phyloP scores from a whole-genome alignment of 2,329 filamentous ascomycete genomes.

The Verticillium nonalfalfae region DNA sequence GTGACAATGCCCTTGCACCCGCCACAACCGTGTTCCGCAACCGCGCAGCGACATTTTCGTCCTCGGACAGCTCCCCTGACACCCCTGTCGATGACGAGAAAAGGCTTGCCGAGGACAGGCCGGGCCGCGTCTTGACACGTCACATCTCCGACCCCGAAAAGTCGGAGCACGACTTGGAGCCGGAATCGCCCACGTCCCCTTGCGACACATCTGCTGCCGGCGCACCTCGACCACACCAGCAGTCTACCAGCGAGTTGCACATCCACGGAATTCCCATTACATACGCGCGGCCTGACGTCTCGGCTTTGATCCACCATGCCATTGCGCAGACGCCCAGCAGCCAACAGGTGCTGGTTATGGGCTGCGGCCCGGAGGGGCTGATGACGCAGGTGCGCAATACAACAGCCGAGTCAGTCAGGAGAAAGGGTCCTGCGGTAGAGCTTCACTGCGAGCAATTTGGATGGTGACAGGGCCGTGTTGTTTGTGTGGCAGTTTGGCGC shows the following conservation, averaged over 20 bases:
- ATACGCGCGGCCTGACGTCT: constrained; percentile 29
- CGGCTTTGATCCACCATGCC: constrained; percentile 22
- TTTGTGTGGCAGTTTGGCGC: not conserved
- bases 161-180: constrained; percentile 13
- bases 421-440: constrained; percentile 35
- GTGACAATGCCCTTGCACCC: constrained; percentile 5
- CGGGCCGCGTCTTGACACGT: constrained; percentile 6
- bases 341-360: constrained; percentile 33
- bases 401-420: constrained; percentile 28
- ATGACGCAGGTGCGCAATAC: constrained; percentile 35
- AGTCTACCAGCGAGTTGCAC: not conserved
- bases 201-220: not conserved
- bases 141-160: constrained; percentile 11
- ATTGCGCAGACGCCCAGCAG: constrained; percentile 18
- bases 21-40: not conserved
- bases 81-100: not conserved
- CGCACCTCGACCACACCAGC: not conserved
- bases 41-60: constrained; percentile 1
- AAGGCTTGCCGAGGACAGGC: constrained; percentile 4
- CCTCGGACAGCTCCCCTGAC: not conserved
- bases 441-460: constrained; percentile 43
- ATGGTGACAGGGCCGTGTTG: constrained; percentile 21
- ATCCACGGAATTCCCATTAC: constrained; percentile 16
- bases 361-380: constrained; percentile 37
- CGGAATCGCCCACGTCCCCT: constrained; percentile 4